Conservation (phyloP, 1,139 yeast species). For the Debaryomyces sp. region DNA sequence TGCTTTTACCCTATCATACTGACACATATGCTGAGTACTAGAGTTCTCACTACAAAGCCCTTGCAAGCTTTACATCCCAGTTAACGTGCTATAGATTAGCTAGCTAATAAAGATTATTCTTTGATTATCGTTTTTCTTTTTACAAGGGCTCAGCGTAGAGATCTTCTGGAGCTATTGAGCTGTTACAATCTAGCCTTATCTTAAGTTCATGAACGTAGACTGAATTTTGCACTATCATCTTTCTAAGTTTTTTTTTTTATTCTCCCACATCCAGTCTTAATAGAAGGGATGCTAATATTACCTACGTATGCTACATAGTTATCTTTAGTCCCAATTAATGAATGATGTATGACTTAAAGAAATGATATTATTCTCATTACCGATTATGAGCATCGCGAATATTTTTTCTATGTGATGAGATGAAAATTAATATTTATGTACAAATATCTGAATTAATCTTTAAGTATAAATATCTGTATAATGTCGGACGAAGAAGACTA, state of each 20-base stretch:
- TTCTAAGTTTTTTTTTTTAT: not conserved
- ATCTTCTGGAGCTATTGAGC: not conserved
- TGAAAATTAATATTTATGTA: slow-evolving; percentile 7
- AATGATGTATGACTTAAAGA: not conserved
- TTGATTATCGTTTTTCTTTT: not conserved
- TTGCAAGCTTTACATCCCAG: not conserved
- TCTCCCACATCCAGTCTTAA: not conserved
- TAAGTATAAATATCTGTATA: slow-evolving; percentile 1
- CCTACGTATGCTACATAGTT: not conserved
- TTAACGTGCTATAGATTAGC: slow-evolving; percentile 3
- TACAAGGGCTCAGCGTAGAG: not conserved
- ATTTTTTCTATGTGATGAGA: slow-evolving; percentile 10
- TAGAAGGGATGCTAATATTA: not conserved
- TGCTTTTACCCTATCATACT: not conserved
- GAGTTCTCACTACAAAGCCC: not conserved
- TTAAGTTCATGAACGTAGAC: not conserved
- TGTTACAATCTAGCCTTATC: not conserved
- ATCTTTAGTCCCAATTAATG: not conserved
- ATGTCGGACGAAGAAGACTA: slow-evolving; percentile 64
- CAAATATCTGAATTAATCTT: not conserved
- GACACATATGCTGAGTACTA: not conserved
- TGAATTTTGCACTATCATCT: not conserved
- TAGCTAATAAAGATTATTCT: not conserved
- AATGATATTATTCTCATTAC: not conserved
- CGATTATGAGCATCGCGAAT: slow-evolving; percentile 6